Percentiles rank a stretch among this genome's conserved stretches.
phyloP scores from a whole-genome alignment of 495 filamentous ascomycete genomes.

The Talaromyces proteolyticus region DNA sequence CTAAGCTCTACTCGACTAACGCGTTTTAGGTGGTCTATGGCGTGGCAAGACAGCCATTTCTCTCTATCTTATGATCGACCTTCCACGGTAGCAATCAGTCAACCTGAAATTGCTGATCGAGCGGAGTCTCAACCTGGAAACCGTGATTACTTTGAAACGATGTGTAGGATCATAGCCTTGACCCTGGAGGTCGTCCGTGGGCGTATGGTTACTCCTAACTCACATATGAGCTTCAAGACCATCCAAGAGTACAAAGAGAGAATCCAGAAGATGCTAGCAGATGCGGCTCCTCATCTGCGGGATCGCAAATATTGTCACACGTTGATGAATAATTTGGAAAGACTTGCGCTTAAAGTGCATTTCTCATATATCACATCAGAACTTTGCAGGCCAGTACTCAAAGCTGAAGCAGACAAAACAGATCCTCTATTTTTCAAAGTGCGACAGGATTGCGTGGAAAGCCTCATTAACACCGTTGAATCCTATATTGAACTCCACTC shows the following conservation, averaged over 20 bases:
- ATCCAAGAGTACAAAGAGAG: conserved; percentile 47
- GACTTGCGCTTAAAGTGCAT: conserved; percentile 51
- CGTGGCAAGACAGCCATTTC: conserved; percentile 57
- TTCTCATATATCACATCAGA: conserved; percentile 54
- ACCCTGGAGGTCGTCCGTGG: conserved; percentile 50
- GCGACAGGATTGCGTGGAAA: conserved; percentile 37
- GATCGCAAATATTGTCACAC: conserved; percentile 40
- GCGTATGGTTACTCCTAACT: conserved; percentile 35
- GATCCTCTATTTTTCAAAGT: conserved; percentile 28
- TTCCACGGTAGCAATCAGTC: conserved; percentile 46
- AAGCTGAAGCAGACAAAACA: conserved; percentile 31
- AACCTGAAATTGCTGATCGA: conserved; percentile 43
- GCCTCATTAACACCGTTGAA: conserved; percentile 35
- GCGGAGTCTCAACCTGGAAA: conserved; percentile 42
- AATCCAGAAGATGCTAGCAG: conserved; percentile 42
- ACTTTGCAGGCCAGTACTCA: conserved; percentile 50
- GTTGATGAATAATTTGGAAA: conserved; percentile 46
- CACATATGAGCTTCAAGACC: conserved; percentile 31
- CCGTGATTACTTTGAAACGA: conserved; percentile 47
- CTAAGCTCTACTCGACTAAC: neutral
- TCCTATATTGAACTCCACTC: conserved; percentile 41
- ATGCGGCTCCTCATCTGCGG: conserved; percentile 47
- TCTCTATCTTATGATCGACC: conserved; percentile 56
- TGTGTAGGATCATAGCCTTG: conserved; percentile 48
- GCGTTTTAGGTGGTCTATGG: conserved; percentile 44